Evolutionary conservation across 805 yeast species (phyloP), one percentile per base, ranked within the genome.

Genomic region (Suhomyces xylopsoci): DNA sequence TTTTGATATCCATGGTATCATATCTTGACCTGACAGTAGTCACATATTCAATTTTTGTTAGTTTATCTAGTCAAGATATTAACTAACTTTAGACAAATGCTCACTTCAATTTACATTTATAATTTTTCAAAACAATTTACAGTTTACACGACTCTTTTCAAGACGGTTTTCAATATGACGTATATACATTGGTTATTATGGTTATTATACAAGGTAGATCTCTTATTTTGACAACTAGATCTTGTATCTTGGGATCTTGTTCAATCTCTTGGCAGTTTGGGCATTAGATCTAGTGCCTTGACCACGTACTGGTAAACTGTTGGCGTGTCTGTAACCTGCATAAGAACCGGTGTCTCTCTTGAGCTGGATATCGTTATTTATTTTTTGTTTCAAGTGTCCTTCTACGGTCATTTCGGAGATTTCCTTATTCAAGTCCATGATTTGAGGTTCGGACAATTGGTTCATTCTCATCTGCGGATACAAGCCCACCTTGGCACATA

Each of bases 381-480:
- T 79, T 56, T 87, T 79, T 44, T 91, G 90, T 62, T 85, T 76
- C 58, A 88, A 82, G 58, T 82, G 87, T 48, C 90, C 90, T 64
- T 92, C 98, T 48, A 93, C 87, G 9, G 88, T 82, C 79, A 88
- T 78, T 41, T 83, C 87, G 1, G 96, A 83, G 47, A 94, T 77
- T 67, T 94, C 97, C 67, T 91, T 93, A 38, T 97, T 87, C 45
- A 94, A 77, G 34, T 88, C 83, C 82, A 93, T 80, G 45, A 91
- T 79, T 62, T 91, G 96, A 25, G 90, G 88, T 70, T 94, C 98
- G 26, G 87, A 77, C 38, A 94, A 80, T 70, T 94, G 96, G 67
- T 89, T 94, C 88, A 92, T 87, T 72, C 96, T 83, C 96, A 93
- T 92, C 66, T 81, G 78, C 45, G 98, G 98, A 65, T 92, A 93